A percentile compares a stretch with the other conserved stretches of the same genome.
Evolutionary conservation across 164 flowering plant genomes (phyloP).

Genomic region (Stephania japonica): DNA sequence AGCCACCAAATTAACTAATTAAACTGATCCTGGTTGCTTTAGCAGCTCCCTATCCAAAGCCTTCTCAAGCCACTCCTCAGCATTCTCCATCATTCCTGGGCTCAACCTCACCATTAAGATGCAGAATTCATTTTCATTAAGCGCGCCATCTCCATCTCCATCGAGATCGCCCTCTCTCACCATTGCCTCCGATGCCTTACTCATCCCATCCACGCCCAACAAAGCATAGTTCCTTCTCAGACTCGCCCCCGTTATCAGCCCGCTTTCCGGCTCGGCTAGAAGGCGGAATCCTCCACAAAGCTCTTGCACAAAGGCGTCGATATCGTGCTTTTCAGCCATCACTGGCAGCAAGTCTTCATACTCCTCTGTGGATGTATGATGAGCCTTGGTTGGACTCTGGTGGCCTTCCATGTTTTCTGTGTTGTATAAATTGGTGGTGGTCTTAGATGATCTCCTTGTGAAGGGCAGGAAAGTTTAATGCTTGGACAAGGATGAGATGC

Average conservation of each 20-base stretch:
- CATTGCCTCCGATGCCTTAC: constrained; percentile 58
- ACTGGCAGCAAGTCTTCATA: constrained; percentile 74
- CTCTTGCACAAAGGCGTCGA: constrained; percentile 59
- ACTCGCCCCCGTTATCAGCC: constrained; percentile 59
- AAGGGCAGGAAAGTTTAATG: neutral
- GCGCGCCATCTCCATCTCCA: constrained; percentile 80
- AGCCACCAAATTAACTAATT: no score
- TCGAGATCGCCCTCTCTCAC: constrained; percentile 85
- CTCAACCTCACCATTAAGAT: constrained; percentile 85
- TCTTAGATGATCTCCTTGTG: neutral
- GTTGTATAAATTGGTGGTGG: neutral
- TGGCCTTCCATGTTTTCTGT: neutral
- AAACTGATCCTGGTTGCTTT: no score
- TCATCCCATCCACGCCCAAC: constrained; percentile 75
- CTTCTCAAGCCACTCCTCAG: constrained; percentile 67
- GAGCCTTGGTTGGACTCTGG: neutral
- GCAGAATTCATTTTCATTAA: constrained; percentile 73
- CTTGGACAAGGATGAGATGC: neutral
- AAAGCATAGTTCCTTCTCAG: constrained; percentile 46
- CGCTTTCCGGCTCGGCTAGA: constrained; percentile 49
- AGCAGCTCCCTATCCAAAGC: constrained; percentile 43
- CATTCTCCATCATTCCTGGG: constrained; percentile 83
- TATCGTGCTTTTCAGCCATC: constrained; percentile 88
- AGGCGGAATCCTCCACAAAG: constrained; percentile 69
- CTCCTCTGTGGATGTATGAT: constrained; percentile 9